Percentiles rank a stretch among this genome's conserved stretches.
Conservation (phyloP, 352 stramenopile genomes). For the Phytophthora aleatoria region DNA sequence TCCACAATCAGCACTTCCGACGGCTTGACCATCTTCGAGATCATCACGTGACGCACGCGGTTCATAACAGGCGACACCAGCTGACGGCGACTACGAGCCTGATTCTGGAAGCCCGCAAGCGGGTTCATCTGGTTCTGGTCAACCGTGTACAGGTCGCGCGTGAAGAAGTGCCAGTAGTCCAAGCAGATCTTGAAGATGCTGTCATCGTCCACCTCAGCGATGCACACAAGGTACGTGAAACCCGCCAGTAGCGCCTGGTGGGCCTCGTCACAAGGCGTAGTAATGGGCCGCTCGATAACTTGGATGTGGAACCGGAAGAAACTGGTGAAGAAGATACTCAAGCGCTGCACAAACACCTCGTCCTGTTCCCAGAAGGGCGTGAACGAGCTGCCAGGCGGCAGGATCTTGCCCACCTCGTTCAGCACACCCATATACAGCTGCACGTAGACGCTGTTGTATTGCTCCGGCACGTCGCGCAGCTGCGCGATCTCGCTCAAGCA, state of each 20-base stretch:
- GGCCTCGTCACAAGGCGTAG: conserved; percentile 77
- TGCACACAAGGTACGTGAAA: conserved; percentile 93
- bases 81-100: conserved; percentile 58
- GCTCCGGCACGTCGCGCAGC: conserved; percentile 89
- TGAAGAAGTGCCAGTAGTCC: conserved; percentile 98
- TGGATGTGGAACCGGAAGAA: conserved; percentile 95
- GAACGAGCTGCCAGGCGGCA: conserved; percentile 92
- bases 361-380: conserved; percentile 94
- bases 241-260: conserved; percentile 92
- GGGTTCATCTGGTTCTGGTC: conserved; percentile 82
- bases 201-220: conserved; percentile 93
- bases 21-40: conserved; percentile 99
- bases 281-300: conserved; percentile 93
- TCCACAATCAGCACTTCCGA: conserved; percentile 99
- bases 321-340: conserved; percentile 97
- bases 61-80: conserved; percentile 91
- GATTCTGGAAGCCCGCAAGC: conserved; percentile 65
- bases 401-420: conserved; percentile 90
- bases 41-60: conserved; percentile 97
- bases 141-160: conserved; percentile 95
- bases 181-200: conserved; percentile 99
- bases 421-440: conserved; percentile 96
- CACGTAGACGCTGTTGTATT: conserved; percentile 96
- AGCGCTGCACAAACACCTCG: conserved; percentile 96
- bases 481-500: conserved; percentile 98